A percentile compares a stretch with the other conserved stretches of the same genome.
Conservation (phyloP, 2,329 filamentous ascomycete genomes). For the Colletotrichum viniferum region DNA sequence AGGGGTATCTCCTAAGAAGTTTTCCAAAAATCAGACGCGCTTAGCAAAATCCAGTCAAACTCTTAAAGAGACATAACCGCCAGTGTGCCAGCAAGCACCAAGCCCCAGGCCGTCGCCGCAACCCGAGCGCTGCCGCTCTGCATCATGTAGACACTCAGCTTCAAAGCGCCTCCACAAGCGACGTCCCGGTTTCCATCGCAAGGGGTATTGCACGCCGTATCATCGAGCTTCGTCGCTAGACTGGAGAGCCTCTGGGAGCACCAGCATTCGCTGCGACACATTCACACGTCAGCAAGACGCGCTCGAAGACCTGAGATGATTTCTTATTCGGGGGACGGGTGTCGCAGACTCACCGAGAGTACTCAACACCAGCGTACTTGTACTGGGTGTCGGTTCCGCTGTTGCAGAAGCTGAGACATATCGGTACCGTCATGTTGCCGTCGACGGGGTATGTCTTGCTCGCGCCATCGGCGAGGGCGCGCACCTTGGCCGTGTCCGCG, state of each 20-base stretch:
- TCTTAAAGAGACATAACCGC: not conserved
- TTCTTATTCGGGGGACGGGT: not conserved
- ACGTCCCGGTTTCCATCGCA: constrained; percentile 58
- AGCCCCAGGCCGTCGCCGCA: not conserved
- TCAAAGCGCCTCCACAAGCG: constrained; percentile 59
- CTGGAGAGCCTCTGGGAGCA: constrained; percentile 55
- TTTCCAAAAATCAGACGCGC: not conserved
- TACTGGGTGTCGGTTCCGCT: constrained; percentile 39
- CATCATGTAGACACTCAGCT: constrained; percentile 47
- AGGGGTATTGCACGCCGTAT: constrained; percentile 52
- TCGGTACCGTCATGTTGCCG: constrained; percentile 55
- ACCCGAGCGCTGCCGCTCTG: not conserved
- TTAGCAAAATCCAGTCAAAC: not conserved
- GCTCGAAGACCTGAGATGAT: not conserved
- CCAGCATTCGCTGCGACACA: constrained; percentile 58
- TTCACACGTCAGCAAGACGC: not conserved
- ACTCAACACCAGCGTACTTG: constrained; percentile 60
- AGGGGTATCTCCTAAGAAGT: not conserved
- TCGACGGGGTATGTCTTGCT: constrained; percentile 38
- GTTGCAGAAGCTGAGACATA: constrained; percentile 58
- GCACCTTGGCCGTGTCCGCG: constrained; percentile 40
- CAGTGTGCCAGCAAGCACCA: not conserved
- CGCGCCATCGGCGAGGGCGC: constrained; percentile 49
- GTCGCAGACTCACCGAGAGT: constrained; percentile 41
- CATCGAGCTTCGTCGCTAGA: constrained; percentile 49